These are phyloP conservation scores for Erythrophleum ivorense DNA, from an alignment of 331 rosid genomes.

Conservation along the genomic window DNA sequence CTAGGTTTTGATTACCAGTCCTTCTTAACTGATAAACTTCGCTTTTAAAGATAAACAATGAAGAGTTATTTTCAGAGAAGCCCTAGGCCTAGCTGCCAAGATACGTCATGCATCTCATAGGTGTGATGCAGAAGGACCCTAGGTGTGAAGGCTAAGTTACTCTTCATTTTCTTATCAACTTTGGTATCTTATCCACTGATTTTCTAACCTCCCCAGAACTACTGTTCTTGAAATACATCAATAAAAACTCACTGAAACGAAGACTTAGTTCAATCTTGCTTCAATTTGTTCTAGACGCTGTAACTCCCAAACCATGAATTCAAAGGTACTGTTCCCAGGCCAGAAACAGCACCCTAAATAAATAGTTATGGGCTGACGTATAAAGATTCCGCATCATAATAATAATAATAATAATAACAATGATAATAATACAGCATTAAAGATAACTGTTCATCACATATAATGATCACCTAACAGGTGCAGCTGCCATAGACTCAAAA, in stretches of 20 bases:
- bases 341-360: not conserved
- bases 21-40: not conserved
- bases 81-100: no score
- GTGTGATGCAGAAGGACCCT: no score
- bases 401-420: no score
- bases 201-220: not conserved
- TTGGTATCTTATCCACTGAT: no score
- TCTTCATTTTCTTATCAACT: not conserved
- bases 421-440: conserved; percentile 5
- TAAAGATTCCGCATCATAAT: not conserved
- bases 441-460: not conserved
- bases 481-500: no score
- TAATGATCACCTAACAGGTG: no score
- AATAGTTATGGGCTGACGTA: not conserved
- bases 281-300: not conserved
- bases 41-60: no score
- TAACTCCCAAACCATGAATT: not conserved
- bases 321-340: not conserved
- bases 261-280: not conserved
- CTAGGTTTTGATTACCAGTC: not conserved
- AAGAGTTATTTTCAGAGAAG: not conserved
- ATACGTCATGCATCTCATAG: not conserved
- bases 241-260: not conserved
- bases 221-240: not conserved
- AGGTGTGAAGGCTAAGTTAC: not conserved